A percentile compares a stretch with the other conserved stretches of the same genome.
These are phyloP conservation scores for Cryphonectria nitschkei DNA, from an alignment of 2,329 filamentous ascomycete species.

Conservation along the genomic window DNA sequence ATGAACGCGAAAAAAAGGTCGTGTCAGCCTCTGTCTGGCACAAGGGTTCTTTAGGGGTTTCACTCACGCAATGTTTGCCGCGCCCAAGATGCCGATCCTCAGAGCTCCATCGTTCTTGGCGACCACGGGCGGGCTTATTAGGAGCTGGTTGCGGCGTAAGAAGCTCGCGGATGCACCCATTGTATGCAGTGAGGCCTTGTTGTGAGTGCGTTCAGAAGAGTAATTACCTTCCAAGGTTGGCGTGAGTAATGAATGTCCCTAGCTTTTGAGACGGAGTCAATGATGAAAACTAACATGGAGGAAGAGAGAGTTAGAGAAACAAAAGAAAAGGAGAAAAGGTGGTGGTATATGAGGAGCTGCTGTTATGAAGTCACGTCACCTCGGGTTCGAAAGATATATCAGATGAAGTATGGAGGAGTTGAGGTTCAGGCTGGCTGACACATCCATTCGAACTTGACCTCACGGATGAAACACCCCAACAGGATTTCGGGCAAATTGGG, in stretches of 20 bases:
- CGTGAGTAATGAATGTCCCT: too few species aligned
- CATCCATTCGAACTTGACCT: neutral
- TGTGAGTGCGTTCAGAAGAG: conserved; percentile 32
- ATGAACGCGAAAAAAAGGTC: too few species aligned
- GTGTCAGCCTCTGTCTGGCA: conserved; percentile 6
- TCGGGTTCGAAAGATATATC: neutral
- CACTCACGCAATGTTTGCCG: conserved; percentile 45
- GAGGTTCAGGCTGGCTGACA: neutral
- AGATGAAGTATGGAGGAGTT: neutral
- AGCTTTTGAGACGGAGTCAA: too few species aligned
- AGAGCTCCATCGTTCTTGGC: conserved; percentile 35
- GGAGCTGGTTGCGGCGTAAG: conserved; percentile 30
- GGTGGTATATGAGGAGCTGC: neutral
- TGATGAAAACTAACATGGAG: too few species aligned
- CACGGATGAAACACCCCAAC: neutral
- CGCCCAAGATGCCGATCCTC: conserved; percentile 47
- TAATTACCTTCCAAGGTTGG: too few species aligned
- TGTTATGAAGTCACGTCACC: neutral
- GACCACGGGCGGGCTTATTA: conserved; percentile 19
- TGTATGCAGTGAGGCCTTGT: neutral
- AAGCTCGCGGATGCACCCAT: conserved; percentile 26
- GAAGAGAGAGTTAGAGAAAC: neutral
- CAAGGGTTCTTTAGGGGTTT: neutral
- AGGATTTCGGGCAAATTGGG: neutral
- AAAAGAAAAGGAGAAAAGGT: too few species aligned